Evolutionary conservation across 2,329 filamentous ascomycete species (phyloP), one percentile per base, ranked within the genome.

Genomic region (Aspergillus uvarum): DNA sequence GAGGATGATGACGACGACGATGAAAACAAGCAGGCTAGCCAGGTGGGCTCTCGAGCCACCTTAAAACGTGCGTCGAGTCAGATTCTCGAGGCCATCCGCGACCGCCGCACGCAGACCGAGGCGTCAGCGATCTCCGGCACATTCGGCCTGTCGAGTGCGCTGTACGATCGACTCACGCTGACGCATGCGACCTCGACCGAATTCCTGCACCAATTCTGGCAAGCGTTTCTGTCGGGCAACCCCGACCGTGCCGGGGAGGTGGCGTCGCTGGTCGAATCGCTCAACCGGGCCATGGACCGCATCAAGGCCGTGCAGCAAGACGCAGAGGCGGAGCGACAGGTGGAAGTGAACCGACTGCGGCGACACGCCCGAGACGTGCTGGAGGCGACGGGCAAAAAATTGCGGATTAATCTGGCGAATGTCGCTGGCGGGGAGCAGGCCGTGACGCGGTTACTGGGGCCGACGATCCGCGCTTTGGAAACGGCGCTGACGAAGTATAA

Each of bases 171-270:
- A 19, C 71, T 90, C n/a, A 82, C 80, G 12, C 82, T 90, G 58
- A 96, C 94, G 0, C 92, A 98, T 73, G 93, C 93, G 56, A 99
- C 95, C 0, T 96, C 92, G 0, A 89, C 91, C 42, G 95, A 99
- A 72, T 99, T 98, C 70, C 80, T 99, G n/a, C 91, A 94, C 68
- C 96, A 98, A 74, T 99, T 99, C 79, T 99, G 94, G 94, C 85
- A 86, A 35, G 87, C 93, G 0, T 99, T 96, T 71, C 83, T 96
- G 26, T 97, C 93, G 0, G 94, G 93, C 14, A 91, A 97, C 71
- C 79, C 90, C 1, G 88, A 91, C 61, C 88, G 91, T 35, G 91
- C 91, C 0, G 83, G 83, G 47, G 94, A 99, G 76, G 83, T 97
- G 14, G 87, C 88, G 6, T 92, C 90, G 63, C 83, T 97, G 51